These are phyloP conservation scores for Myxozyma monticola DNA, from an alignment of 805 yeast species.

Conservation along the genomic window DNA sequence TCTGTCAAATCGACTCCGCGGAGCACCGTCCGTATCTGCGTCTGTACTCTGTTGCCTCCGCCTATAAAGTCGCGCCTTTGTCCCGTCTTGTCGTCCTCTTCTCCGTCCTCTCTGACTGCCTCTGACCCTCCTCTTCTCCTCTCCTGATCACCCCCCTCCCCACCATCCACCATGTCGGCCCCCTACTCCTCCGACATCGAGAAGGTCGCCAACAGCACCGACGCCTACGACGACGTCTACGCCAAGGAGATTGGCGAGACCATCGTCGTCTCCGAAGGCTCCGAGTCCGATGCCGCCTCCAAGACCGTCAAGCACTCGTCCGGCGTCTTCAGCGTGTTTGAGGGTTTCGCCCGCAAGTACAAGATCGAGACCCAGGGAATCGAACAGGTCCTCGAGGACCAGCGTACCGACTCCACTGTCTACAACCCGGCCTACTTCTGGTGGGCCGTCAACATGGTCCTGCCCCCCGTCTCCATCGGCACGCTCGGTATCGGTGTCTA, in stretches of 20 bases:
- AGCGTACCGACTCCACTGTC: constrained; percentile 62
- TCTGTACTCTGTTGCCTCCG: too few relatives aligned
- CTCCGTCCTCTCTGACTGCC: too few relatives aligned
- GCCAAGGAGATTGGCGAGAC: constrained; percentile 5
- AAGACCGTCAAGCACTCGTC: neutral
- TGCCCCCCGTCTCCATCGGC: constrained; percentile 81
- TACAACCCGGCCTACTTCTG: constrained; percentile 68
- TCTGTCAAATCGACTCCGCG: too few relatives aligned
- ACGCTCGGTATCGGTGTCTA: constrained; percentile 64
- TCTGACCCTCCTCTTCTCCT: too few relatives aligned
- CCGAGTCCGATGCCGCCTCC: neutral
- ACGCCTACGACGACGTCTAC: neutral
- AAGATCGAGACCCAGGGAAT: constrained; percentile 66
- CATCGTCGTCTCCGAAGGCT: constrained; percentile 1
- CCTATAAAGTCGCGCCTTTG: too few relatives aligned
- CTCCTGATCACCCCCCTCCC: neutral
- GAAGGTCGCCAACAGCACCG: neutral
- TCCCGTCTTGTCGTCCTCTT: too few relatives aligned
- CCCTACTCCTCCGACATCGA: too few relatives aligned
- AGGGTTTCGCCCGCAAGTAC: constrained; percentile 6
- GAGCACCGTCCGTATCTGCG: too few relatives aligned
- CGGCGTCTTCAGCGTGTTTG: neutral
- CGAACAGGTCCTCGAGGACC: constrained; percentile 76
- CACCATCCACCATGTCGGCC: neutral
- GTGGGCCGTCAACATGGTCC: constrained; percentile 81